Conservation (phyloP, 768 basidiomycete species). For the Boletus barrowsii region DNA sequence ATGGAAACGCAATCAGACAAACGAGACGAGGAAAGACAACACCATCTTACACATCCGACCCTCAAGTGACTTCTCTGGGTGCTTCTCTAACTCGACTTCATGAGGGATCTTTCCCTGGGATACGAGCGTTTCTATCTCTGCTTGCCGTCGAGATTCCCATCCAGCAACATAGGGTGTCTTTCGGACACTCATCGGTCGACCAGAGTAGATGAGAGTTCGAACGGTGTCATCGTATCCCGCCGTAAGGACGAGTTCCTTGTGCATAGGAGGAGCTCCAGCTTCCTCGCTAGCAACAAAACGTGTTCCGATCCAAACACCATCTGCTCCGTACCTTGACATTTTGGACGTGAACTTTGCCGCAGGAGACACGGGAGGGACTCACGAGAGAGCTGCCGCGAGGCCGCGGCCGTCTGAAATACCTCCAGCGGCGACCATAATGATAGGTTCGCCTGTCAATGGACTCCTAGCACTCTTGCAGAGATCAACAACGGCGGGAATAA, state of each 20-base stretch:
- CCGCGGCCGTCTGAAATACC: constrained; percentile 83
- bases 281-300: constrained; percentile 82
- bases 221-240: constrained; percentile 75
- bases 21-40: not conserved
- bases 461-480: constrained; percentile 65
- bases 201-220: constrained; percentile 72
- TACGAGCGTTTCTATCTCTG: constrained; percentile 58
- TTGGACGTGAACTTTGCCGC: not conserved
- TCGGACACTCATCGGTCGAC: constrained; percentile 78
- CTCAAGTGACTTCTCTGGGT: constrained; percentile 62
- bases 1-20: not conserved
- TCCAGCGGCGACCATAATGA: constrained; percentile 81
- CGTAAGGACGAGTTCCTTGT: constrained; percentile 63
- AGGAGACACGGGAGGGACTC: constrained; percentile 12
- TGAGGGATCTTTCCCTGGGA: constrained; percentile 71
- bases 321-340: constrained; percentile 64
- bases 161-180: constrained; percentile 76
- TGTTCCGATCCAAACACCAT: constrained; percentile 87
- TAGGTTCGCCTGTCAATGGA: constrained; percentile 73
- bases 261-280: constrained; percentile 71
- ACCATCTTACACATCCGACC: constrained; percentile 55
- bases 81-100: constrained; percentile 63
- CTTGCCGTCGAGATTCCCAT: constrained; percentile 65
- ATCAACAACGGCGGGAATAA: constrained; percentile 82
- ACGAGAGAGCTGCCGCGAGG: constrained; percentile 72